Evolutionary conservation across 768 basidiomycete species (phyloP), one percentile per base, ranked within the genome.

Genomic region (Strobilomyces confusus): DNA sequence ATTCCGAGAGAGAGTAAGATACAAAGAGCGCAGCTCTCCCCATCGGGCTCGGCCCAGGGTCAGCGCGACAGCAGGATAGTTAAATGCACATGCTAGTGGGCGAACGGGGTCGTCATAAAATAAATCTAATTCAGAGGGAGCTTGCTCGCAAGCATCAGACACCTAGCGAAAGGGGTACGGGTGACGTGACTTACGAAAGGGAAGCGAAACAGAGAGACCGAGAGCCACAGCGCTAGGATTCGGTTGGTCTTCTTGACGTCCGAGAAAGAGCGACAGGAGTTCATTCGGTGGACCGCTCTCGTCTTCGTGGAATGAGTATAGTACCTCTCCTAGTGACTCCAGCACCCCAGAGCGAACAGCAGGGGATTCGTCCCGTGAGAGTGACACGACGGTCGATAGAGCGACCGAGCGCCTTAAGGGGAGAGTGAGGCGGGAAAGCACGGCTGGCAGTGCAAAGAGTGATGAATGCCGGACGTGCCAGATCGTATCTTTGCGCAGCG

Each of bases 401-500:
- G 90, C 89, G 11, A 92, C 77, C 9, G 73, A 63, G 19, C 81
- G 80, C 13, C 91, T 83, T 51, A 80, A 74, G 9, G 71, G 61
- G 7, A 77, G 75, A 0, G 82, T 63, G 15, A 98, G 76, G 15
- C 87, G 81, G 33, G 83, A 74, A 34, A 91, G 76, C 45, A 97
- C 77, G 8, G 86, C 85, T 3, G 95, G 92, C 5, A 97, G 76
- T 2, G 91, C 87, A 56, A 93, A 90, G 22, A 94, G 76, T 6
- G 88, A 84, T 11, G 93, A 92, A 65, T 95, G 88, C 20, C 92
- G 83, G 51, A 98, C 95, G 51, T 92, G 86, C 79, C 85, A 87
- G 19, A 80, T 76, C 13, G 79, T 58, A 69, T 98, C 95, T 57
- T 71, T 70, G 43, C 83, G 76, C 52, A 95, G 77, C 9, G 67